A percentile compares a stretch with the other conserved stretches of the same genome.
Evolutionary conservation across 495 filamentous ascomycete genomes (phyloP).

Genomic region (Aspergillus steynii): DNA sequence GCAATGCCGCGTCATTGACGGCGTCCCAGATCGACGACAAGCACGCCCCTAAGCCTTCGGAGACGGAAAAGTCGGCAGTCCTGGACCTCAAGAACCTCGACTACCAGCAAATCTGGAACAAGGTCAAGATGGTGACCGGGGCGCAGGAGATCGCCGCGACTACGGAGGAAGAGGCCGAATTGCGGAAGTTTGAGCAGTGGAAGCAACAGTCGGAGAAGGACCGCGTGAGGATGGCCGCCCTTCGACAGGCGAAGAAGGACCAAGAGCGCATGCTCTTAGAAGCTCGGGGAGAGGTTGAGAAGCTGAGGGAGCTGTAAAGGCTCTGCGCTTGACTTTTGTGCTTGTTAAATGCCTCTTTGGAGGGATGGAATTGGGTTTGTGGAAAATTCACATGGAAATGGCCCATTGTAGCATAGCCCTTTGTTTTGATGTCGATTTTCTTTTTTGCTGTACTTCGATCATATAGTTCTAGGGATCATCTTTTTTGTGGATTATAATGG

Average conservation of each 20-base stretch:
- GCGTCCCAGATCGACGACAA: slow-evolving; percentile 32
- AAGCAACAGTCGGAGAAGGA: slow-evolving; percentile 52
- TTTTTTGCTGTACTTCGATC: slow-evolving; percentile 19
- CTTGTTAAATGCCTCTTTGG: not conserved
- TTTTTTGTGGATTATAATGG: slow-evolving; percentile 14
- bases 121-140: slow-evolving; percentile 68
- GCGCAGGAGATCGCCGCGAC: slow-evolving; percentile 61
- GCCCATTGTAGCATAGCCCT: slow-evolving; percentile 45
- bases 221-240: slow-evolving; percentile 52
- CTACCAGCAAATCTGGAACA: slow-evolving; percentile 62
- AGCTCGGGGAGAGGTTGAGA: slow-evolving; percentile 49
- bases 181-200: slow-evolving; percentile 61
- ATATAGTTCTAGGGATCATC: slow-evolving; percentile 29
- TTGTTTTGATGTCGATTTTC: slow-evolving; percentile 22
- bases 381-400: slow-evolving; percentile 14
- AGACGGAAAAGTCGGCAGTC: slow-evolving; percentile 35
- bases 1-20: slow-evolving; percentile 32
- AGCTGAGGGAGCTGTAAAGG: slow-evolving; percentile 33
- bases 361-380: slow-evolving; percentile 1
- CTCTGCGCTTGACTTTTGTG: slow-evolving; percentile 10
- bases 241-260: slow-evolving; percentile 58
- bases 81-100: slow-evolving; percentile 38
- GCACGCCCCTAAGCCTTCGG: slow-evolving; percentile 35
- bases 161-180: slow-evolving; percentile 58
- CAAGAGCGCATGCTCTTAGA: slow-evolving; percentile 66